These are phyloP conservation scores for Mortierella sp. DNA, from an alignment of 371 early-diverging fungal genomes.

Conservation along the genomic window DNA sequence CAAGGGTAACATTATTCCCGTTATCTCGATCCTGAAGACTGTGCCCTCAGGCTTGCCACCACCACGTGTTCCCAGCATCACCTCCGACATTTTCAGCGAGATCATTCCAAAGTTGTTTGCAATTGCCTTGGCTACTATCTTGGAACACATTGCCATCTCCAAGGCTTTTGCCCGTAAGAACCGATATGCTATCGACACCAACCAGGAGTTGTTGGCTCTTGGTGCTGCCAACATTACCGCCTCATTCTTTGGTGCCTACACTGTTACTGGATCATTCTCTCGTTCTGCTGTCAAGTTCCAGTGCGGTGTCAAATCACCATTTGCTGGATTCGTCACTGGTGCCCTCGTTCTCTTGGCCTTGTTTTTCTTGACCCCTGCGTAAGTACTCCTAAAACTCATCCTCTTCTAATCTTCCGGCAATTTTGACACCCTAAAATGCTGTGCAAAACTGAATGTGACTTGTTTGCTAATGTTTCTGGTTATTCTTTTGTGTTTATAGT, in stretches of 20 bases:
- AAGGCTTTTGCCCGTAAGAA: constrained; percentile 81
- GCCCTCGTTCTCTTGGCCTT: constrained; percentile 81
- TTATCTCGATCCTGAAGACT: constrained; percentile 69
- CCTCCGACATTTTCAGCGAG: constrained; percentile 57
- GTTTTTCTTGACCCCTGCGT: constrained; percentile 81
- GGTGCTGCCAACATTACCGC: constrained; percentile 85
- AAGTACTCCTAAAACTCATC: constrained; percentile 18
- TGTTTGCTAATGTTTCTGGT: not conserved
- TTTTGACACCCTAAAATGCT: no score
- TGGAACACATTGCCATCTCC: constrained; percentile 91
- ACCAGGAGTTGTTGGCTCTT: constrained; percentile 86
- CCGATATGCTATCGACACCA: constrained; percentile 65
- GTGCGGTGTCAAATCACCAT: constrained; percentile 73
- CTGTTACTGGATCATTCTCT: constrained; percentile 89
- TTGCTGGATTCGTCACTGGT: constrained; percentile 80
- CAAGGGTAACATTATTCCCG: constrained; percentile 27
- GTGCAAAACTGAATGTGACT: no score
- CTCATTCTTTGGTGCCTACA: constrained; percentile 86
- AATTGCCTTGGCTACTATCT: constrained; percentile 78
- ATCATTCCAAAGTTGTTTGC: constrained; percentile 71
- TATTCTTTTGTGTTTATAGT: constrained; percentile 5
- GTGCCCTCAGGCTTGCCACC: constrained; percentile 80
- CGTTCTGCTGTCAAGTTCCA: constrained; percentile 83
- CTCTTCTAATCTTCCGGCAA: not conserved
- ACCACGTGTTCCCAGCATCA: constrained; percentile 67